phyloP scores from a whole-genome alignment of 495 filamentous ascomycete species.

The Penicillium lagena region DNA sequence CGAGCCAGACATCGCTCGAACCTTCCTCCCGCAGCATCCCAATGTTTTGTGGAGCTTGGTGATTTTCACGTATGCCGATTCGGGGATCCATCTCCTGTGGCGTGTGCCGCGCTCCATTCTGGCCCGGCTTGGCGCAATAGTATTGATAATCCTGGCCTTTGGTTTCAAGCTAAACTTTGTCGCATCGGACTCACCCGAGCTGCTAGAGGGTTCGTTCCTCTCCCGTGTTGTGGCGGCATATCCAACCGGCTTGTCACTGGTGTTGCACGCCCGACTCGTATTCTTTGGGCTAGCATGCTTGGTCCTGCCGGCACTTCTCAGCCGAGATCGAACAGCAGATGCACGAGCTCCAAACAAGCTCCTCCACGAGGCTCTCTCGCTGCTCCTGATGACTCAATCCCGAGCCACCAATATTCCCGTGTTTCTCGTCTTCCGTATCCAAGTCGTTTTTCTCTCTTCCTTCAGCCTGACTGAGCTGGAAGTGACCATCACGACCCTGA shows the following conservation, averaged over 20 bases:
- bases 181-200: slow-evolving; percentile 76
- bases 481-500: slow-evolving; percentile 54
- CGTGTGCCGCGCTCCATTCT: slow-evolving; percentile 23
- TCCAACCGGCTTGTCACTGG: slow-evolving; percentile 44
- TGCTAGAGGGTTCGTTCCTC: slow-evolving; percentile 53
- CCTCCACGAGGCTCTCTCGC: slow-evolving; percentile 61
- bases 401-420: slow-evolving; percentile 76
- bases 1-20: slow-evolving; percentile 73
- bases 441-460: slow-evolving; percentile 43
- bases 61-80: slow-evolving; percentile 56
- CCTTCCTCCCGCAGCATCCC: slow-evolving; percentile 55
- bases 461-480: slow-evolving; percentile 46
- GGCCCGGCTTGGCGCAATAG: slow-evolving; percentile 11
- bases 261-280: slow-evolving; percentile 34
- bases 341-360: slow-evolving; percentile 10
- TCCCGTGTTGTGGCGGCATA: slow-evolving; percentile 34
- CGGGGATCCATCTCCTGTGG: slow-evolving; percentile 26
- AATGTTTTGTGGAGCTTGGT: slow-evolving; percentile 71
- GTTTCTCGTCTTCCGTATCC: slow-evolving; percentile 64
- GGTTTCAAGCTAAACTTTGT: slow-evolving; percentile 81
- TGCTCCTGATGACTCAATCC: slow-evolving; percentile 84
- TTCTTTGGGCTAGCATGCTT: slow-evolving; percentile 41
- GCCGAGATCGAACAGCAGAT: not conserved
- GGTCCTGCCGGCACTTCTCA: slow-evolving; percentile 24
- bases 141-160: slow-evolving; percentile 48